Base-by-base conservation (phyloP, 208 protist genomes). In the Leptomonas pyrrhocoris region DNA sequence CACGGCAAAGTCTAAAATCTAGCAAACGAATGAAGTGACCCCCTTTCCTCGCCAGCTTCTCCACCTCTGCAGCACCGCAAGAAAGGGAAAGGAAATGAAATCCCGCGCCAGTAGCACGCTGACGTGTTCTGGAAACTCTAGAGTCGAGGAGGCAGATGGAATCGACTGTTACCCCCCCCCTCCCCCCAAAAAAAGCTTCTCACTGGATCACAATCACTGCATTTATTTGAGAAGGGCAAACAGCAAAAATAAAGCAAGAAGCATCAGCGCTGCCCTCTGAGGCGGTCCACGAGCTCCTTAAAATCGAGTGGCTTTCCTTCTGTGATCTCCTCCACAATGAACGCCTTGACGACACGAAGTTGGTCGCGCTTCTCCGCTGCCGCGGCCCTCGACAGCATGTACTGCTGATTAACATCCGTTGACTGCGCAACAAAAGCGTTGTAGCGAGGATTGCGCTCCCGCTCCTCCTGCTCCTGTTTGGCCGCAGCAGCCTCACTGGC, bases 371-470 rank as follows among this genome's bases (percentile, higher is more conserved):
- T 55, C 50, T 61, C 53, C n/a, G 19, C 40, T 42, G 40, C 73
- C 3, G 73, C 77, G 0, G 34, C 36, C 15, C 45, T 31, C 15
- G 81, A 77, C 6, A 73, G 2, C 2, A 27, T 16, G 57, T 69
- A 80, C 54, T 86, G 79, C 34, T 84, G 59, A 18, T 73, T 12
- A 15, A 84, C 21, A 12, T 61, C 62, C 9, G 3, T 48, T 0
- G 78, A 67, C 18, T 63, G 53, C 5, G 21, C 42, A 2, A 48
- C 69, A 28, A 75, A 87, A 16, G 82, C 82, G 0, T 34, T 73
- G 42, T 55, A 65, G 7, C 56, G 59, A 2, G 82, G 76, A 68
- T 80, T 58, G 19, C 66, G 69, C 31, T 63, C 48, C 2, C 58
- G 59, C 27, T 65, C 55, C 49, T 68, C 74, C 50, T 74, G 58